phyloP scores from a whole-genome alignment of 2,329 filamentous ascomycete species.

The Sarocladium brachiariae region DNA sequence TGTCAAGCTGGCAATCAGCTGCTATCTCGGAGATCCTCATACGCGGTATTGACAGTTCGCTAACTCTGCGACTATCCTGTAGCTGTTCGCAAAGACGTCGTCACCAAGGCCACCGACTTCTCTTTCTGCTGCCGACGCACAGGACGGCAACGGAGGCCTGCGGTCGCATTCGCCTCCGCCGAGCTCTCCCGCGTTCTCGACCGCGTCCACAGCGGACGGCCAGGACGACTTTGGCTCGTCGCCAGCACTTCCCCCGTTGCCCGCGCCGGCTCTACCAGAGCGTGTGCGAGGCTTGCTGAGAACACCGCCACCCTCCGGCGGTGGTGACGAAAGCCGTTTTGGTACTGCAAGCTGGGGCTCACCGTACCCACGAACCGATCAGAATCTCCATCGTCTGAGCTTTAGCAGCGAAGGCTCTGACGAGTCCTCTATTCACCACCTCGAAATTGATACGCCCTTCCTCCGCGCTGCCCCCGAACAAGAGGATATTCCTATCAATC shows the following conservation, averaged over 20 bases:
- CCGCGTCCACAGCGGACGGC: conserved; percentile 54
- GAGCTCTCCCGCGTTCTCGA: conserved; percentile 53
- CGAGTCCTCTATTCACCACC: conserved; percentile 53
- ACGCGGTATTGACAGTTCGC: neutral
- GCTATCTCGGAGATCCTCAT: neutral
- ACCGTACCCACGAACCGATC: conserved; percentile 67
- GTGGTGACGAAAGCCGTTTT: conserved; percentile 35
- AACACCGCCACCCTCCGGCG: conserved; percentile 41
- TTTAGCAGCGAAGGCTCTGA: conserved; percentile 54
- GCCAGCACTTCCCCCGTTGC: conserved; percentile 51
- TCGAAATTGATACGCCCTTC: conserved; percentile 57
- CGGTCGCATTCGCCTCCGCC: conserved; percentile 31
- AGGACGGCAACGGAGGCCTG: conserved; percentile 43
- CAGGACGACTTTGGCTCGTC: conserved; percentile 48
- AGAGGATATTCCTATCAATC: conserved; percentile 17
- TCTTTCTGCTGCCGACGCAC: conserved; percentile 53
- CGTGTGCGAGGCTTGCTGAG: conserved; percentile 48
- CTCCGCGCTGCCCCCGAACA: conserved; percentile 47
- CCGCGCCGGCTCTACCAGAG: conserved; percentile 49
- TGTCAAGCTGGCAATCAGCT: neutral
- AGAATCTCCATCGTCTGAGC: conserved; percentile 42
- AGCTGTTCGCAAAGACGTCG: conserved; percentile 49
- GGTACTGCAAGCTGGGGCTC: conserved; percentile 85
- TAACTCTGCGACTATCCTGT: conserved; percentile 13
- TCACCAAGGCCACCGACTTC: conserved; percentile 39